These are phyloP conservation scores for Penicillium pulvis DNA, from an alignment of 495 filamentous ascomycete species.

Conservation along the genomic window DNA sequence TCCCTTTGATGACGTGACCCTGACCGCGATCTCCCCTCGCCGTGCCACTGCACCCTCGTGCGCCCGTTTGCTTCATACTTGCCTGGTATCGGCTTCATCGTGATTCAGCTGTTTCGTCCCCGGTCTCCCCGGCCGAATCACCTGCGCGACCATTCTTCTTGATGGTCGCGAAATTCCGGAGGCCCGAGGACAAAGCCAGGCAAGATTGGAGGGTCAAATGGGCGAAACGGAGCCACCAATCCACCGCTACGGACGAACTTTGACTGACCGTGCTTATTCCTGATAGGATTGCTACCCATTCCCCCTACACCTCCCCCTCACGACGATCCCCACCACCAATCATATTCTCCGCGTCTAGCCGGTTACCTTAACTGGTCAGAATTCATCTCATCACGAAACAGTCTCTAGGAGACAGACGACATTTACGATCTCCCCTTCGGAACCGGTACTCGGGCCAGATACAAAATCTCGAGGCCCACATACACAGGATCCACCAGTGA, in stretches of 20 bases:
- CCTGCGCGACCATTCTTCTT: neutral
- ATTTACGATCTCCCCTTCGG: neutral
- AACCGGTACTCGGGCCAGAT: neutral
- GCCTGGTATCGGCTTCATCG: neutral
- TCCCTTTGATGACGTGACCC: neutral
- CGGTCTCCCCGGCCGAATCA: neutral
- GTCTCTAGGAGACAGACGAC: neutral
- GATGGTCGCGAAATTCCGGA: constrained; percentile 1
- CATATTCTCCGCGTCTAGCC: constrained; percentile 20
- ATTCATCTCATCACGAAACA: neutral
- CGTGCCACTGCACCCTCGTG: neutral
- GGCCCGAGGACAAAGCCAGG: neutral
- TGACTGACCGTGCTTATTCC: constrained; percentile 13
- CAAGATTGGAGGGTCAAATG: constrained; percentile 6
- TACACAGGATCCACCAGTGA: neutral
- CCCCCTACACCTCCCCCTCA: constrained; percentile 7
- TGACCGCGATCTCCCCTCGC: neutral
- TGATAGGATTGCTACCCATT: constrained; percentile 11
- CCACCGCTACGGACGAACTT: neutral
- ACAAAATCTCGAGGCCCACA: constrained; percentile 2
- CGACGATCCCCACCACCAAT: constrained; percentile 13
- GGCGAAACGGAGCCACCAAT: constrained; percentile 2
- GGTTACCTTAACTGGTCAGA: constrained; percentile 8
- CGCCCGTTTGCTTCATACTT: neutral
- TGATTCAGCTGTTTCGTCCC: neutral